Evolutionary conservation across 306 rosid genomes (phyloP).

Genomic region (Comarum palustre): DNA sequence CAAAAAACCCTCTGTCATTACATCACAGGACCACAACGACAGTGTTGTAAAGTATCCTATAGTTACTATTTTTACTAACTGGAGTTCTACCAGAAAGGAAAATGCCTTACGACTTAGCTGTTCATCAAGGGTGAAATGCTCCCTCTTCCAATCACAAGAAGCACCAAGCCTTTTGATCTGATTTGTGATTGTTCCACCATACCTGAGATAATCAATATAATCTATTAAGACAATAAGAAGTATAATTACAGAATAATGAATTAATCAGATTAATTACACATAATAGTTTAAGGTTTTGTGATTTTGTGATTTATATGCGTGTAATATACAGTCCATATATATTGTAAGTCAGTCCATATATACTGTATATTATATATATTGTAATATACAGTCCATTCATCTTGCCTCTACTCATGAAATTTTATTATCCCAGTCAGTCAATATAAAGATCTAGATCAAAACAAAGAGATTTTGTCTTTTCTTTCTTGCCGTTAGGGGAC

Average conservation of each 20-base stretch:
- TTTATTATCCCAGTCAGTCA: background rate
- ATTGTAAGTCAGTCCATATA: background rate
- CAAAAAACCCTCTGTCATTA: background rate
- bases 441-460: background rate
- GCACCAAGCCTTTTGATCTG: slow-evolving; percentile 99
- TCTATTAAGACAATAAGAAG: slow-evolving; percentile 4
- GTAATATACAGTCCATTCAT: too few species aligned
- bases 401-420: background rate
- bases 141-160: slow-evolving; percentile 97
- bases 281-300: background rate
- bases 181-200: slow-evolving; percentile 89
- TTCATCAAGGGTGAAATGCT: slow-evolving; percentile 93
- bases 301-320: background rate
- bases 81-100: slow-evolving; percentile 46
- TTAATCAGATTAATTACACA: background rate
- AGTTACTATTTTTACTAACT: slow-evolving; percentile 19
- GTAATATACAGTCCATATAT: background rate
- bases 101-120: slow-evolving; percentile 98
- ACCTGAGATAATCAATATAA: slow-evolving; percentile 48
- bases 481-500: background rate
- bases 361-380: too few species aligned
- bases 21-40: background rate
- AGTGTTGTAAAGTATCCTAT: slow-evolving; percentile 18
- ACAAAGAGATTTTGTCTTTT: background rate
- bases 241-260: slow-evolving; percentile 1